Conservation (phyloP, 2,329 filamentous ascomycete species). For the Microdochium paspali region DNA sequence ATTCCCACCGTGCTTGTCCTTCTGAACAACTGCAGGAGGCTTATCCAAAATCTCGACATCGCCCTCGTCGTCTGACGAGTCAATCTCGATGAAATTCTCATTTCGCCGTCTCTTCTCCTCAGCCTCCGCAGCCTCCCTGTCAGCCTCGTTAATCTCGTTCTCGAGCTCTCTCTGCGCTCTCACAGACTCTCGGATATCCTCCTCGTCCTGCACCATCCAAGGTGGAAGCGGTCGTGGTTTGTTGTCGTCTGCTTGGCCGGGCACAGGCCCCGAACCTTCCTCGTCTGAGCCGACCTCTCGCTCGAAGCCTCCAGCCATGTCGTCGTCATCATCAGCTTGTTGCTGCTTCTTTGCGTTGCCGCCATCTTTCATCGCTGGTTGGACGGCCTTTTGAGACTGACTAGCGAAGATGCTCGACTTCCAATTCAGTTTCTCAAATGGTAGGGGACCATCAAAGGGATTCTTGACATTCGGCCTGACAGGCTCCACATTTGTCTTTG, state of each 20-base stretch:
- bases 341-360: conserved; percentile 6
- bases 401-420: conserved; percentile 50
- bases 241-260: conserved; percentile 23
- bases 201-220: conserved; percentile 55
- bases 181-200: conserved; percentile 56
- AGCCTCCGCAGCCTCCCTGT: conserved; percentile 46
- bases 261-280: conserved; percentile 12
- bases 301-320: conserved; percentile 57
- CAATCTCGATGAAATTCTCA: conserved; percentile 49
- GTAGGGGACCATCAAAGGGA: conserved; percentile 69
- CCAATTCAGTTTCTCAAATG: conserved; percentile 79
- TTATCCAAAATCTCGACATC: conserved; percentile 50
- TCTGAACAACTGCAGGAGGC: conserved; percentile 16
- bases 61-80: conserved; percentile 49
- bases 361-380: conserved; percentile 10
- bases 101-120: conserved; percentile 36
- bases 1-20: conserved; percentile 11
- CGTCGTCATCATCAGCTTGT: conserved; percentile 37
- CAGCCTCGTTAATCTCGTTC: conserved; percentile 53
- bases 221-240: conserved; percentile 58
- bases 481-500: conserved; percentile 20
- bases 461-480: conserved; percentile 45
- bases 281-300: conserved; percentile 27
- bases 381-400: conserved; percentile 19
- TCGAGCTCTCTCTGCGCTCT: conserved; percentile 49